These are phyloP conservation scores for Drosera spatulata DNA, from an alignment of 179 eudicot species.

Conservation along the genomic window DNA sequence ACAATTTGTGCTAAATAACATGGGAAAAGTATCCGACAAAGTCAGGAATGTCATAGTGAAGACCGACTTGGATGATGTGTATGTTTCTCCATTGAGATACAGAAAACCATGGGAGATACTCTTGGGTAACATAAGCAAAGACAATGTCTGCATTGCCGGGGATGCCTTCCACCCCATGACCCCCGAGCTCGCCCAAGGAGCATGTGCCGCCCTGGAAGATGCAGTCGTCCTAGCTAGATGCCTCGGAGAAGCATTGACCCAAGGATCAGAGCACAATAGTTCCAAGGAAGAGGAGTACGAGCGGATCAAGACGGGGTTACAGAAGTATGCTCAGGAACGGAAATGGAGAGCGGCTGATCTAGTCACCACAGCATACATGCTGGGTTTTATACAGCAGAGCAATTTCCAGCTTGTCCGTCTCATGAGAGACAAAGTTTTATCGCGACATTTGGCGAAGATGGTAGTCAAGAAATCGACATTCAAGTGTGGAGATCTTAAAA, in stretches of 20 bases:
- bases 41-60: slow-evolving; percentile 16
- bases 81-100: slow-evolving; percentile 18
- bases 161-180: slow-evolving; percentile 70
- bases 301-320: slow-evolving; percentile 20
- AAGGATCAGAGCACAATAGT: no score
- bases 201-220: slow-evolving; percentile 44
- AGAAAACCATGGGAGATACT: slow-evolving; percentile 41
- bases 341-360: slow-evolving; percentile 21
- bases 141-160: slow-evolving; percentile 35
- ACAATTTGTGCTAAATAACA: slow-evolving; percentile 31
- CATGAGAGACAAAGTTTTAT: slow-evolving; percentile 20
- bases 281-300: slow-evolving; percentile 7
- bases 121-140: slow-evolving; percentile 20
- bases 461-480: slow-evolving; percentile 20
- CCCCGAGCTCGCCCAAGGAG: slow-evolving; percentile 55
- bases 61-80: slow-evolving; percentile 18
- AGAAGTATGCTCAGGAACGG: slow-evolving; percentile 10
- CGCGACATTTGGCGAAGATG: slow-evolving; percentile 14
- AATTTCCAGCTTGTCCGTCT: slow-evolving; percentile 8
- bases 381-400: slow-evolving; percentile 16
- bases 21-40: slow-evolving; percentile 18
- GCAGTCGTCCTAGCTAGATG: slow-evolving; percentile 27
- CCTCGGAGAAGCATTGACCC: not conserved
- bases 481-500: slow-evolving; percentile 22
- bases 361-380: slow-evolving; percentile 13